Conservation (phyloP, 805 yeast species). For the Saccharomyces mikatae region DNA sequence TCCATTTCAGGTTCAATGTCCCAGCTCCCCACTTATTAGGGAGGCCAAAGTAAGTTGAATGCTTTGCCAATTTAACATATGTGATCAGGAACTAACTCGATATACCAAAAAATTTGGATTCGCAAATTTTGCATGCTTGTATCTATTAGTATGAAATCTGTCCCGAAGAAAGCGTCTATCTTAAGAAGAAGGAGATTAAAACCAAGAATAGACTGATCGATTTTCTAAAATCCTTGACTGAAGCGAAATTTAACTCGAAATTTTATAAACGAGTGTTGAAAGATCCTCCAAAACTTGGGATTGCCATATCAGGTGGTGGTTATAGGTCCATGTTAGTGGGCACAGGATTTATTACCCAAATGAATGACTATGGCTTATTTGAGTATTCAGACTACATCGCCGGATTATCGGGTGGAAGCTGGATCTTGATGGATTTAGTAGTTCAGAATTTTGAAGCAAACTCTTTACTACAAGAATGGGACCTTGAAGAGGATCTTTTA, state of each 20-base stretch:
- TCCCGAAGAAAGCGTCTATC: constrained; percentile 12
- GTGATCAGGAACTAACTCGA: not conserved
- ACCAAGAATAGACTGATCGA: constrained; percentile 28
- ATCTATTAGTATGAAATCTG: constrained; percentile 10
- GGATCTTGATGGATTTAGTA: constrained; percentile 50
- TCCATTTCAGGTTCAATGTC: constrained; percentile 26
- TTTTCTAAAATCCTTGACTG: constrained; percentile 26
- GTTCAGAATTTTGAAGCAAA: constrained; percentile 34
- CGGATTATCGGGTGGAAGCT: constrained; percentile 67
- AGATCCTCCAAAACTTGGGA: constrained; percentile 29
- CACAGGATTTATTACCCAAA: constrained; percentile 25
- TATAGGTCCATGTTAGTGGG: constrained; percentile 32
- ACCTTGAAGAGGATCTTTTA: constrained; percentile 39
- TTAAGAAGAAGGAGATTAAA: constrained; percentile 22
- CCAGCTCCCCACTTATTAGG: constrained; percentile 16
- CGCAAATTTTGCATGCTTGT: not conserved
- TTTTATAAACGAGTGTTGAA: constrained; percentile 16
- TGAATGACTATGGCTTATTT: constrained; percentile 36
- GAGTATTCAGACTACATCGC: constrained; percentile 50
- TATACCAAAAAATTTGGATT: not conserved
- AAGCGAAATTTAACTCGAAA: constrained; percentile 31
- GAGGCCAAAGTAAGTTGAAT: constrained; percentile 12
- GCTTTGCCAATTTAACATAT: not conserved
- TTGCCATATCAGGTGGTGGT: constrained; percentile 34
- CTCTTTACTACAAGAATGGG: constrained; percentile 33